Percentiles rank a stretch among this genome's conserved stretches.
phyloP scores from a whole-genome alignment of 129 eudicot genomes.

The Scalesia atractyloides region DNA sequence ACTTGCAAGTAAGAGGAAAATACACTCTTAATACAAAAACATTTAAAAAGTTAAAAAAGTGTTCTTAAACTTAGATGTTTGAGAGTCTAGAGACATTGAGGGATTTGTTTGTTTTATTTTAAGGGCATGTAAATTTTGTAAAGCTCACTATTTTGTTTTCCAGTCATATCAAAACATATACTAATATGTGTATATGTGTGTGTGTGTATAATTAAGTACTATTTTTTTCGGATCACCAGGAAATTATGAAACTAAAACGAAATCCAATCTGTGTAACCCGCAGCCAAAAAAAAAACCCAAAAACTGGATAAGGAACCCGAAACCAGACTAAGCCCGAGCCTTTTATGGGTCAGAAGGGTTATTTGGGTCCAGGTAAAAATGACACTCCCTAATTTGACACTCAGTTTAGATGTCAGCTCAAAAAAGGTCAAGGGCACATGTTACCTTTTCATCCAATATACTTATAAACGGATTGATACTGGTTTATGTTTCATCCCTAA shows the following conservation, averaged over 20 bases:
- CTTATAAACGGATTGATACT: neutral
- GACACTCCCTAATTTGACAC: neutral
- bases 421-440: neutral
- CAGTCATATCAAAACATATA: neutral
- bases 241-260: no score
- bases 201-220: no score
- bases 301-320: no score
- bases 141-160: neutral
- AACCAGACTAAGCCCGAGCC: no score
- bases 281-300: no score
- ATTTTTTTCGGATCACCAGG: no score
- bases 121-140: neutral
- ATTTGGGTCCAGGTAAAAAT: neutral
- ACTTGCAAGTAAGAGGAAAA: neutral
- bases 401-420: neutral
- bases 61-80: no score
- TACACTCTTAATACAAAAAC: no score
- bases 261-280: no score
- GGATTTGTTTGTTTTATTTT: neutral
- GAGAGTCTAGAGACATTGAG: neutral
- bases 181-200: no score
- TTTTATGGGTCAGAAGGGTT: neutral
- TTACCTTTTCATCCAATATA: neutral
- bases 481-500: neutral
- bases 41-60: no score